Base-by-base conservation (phyloP, 2,329 filamentous ascomycete species). In the Scedosporium boydii region DNA sequence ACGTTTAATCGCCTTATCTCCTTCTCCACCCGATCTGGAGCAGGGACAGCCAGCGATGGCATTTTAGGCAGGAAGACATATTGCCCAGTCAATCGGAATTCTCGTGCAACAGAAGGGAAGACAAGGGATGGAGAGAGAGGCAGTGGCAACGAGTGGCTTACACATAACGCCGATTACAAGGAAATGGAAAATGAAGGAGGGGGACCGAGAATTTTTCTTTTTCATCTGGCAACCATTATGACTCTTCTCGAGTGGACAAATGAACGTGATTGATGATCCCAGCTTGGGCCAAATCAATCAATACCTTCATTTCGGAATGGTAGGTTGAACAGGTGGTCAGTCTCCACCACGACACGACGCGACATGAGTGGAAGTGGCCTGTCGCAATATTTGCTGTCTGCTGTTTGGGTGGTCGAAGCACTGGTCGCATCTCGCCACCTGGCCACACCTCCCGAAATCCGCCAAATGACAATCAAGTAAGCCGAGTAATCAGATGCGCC, bases 21-120 rank as follows among this genome's bases (percentile, higher is more conserved):
- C n/a, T 18, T 48, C 44, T 23, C 44, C 34, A 38, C 34, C 34
- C 34, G 10, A 38, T 38, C 10, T 38, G 10, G 34, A 38, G 34
- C 9, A 14, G 12, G 34, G 3, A 38, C 34, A 38, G 34, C 34
- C 23, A 10, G 9, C 16, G 18, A 27, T 55, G 7, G 51, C 51
- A 55, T 18, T 55, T 55, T 29, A 55, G 51, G 51, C 51, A 55
- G 51, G 51, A 55, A 55, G 51, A n/a, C 51, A 55, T 55, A 55
- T 55, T 55, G 51, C 51, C 21, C 51, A 55, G 51, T 55, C 51
- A 55, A 55, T 55, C 51, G 23, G 21, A 55, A 55, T 23, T 14
- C 18, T 55, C 51, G 51, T 55, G 51, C 2, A 12, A 27, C 27
- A 7, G 23, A 7, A 27, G 44, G 42, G 14, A 48, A 48, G 44